phyloP scores from a whole-genome alignment of 805 yeast species.

The Kockiozyma suomiensis region DNA sequence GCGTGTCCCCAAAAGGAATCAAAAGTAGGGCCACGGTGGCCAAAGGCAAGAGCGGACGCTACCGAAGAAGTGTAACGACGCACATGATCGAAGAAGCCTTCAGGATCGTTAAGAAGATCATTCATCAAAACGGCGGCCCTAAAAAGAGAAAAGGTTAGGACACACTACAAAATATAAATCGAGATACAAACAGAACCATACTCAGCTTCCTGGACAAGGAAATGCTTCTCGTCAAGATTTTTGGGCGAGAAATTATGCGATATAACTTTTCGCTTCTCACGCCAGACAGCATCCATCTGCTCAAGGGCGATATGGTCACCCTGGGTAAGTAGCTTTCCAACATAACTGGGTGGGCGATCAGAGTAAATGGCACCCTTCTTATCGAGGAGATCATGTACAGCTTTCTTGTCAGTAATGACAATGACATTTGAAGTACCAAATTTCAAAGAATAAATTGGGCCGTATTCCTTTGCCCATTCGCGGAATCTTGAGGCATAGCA shows the following conservation, averaged over 20 bases:
- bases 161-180: neutral
- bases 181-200: neutral
- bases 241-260: neutral
- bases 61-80: neutral
- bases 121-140: neutral
- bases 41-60: neutral
- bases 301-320: neutral
- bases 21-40: neutral
- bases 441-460: neutral
- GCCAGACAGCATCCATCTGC: neutral
- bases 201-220: neutral
- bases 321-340: neutral
- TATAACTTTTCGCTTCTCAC: neutral
- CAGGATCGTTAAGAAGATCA: neutral
- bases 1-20: neutral
- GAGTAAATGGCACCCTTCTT: neutral
- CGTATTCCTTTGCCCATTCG: neutral
- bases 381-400: neutral
- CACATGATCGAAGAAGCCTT: neutral
- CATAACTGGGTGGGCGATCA: neutral
- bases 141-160: too few species aligned
- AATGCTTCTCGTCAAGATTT: neutral
- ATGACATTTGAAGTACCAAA: neutral
- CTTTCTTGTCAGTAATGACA: neutral
- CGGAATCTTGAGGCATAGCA: too few species aligned